Conservation (phyloP, 257 asterid genomes). For the Solanum piurae region DNA sequence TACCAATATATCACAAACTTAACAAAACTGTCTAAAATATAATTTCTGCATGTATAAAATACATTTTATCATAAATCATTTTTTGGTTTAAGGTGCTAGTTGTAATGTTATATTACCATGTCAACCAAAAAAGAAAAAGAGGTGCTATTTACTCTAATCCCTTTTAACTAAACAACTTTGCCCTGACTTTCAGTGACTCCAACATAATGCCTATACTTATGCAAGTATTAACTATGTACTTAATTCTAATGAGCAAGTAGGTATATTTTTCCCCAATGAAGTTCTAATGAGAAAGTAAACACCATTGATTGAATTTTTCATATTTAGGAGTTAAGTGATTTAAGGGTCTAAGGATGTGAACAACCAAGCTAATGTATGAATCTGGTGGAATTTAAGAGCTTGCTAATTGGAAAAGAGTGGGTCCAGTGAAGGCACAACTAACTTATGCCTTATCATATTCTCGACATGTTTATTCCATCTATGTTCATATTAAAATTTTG, state of each 20-base stretch:
- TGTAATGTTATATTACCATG: not conserved
- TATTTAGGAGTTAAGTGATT: not conserved
- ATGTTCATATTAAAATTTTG: too few species aligned
- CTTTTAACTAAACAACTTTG: not conserved
- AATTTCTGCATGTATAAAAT: not conserved
- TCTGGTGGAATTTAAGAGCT: not conserved
- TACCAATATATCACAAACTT: not conserved
- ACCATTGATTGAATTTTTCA: not conserved
- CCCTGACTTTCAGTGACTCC: not conserved
- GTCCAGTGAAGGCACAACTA: not conserved
- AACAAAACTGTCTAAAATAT: too few species aligned
- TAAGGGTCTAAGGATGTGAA: not conserved
- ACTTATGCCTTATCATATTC: not conserved
- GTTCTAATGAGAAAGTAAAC: not conserved
- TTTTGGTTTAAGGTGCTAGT: not conserved
- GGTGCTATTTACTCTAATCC: not conserved
- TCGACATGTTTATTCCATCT: not conserved
- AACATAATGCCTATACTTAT: not conserved
- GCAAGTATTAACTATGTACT: not conserved
- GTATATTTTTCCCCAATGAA: not conserved
- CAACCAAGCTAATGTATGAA: not conserved
- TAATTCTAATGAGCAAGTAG: not conserved
- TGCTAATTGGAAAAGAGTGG: not conserved
- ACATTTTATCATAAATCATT: not conserved
- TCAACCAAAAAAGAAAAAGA: not conserved